phyloP scores from a whole-genome alignment of 257 asterid genomes.

The Nemophila menziesii region DNA sequence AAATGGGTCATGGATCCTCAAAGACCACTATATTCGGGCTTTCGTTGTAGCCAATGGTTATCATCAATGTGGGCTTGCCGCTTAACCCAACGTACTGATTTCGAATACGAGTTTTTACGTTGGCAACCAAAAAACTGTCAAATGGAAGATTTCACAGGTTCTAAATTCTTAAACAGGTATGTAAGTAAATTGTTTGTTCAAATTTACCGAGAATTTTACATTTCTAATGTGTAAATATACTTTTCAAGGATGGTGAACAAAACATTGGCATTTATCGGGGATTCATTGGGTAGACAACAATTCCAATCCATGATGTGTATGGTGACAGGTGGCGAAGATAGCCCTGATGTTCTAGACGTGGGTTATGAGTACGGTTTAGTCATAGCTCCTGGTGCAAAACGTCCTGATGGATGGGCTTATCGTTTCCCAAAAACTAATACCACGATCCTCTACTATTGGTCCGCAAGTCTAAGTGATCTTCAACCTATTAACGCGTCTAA shows the following conservation, averaged over 20 bases:
- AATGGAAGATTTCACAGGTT: constrained; percentile 60
- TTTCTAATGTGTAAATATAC: constrained; percentile 1
- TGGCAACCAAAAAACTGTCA: constrained; percentile 73
- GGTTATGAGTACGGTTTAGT: constrained; percentile 75
- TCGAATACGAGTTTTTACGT: constrained; percentile 70
- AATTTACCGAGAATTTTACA: neutral
- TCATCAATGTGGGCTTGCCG: constrained; percentile 98
- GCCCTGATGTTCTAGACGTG: constrained; percentile 62
- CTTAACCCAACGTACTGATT: constrained; percentile 75
- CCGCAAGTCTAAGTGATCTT: constrained; percentile 79
- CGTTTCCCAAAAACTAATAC: constrained; percentile 66
- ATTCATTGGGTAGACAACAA: constrained; percentile 90
- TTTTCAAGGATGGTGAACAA: constrained; percentile 58
- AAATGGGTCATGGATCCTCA: constrained; percentile 63
- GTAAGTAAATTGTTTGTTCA: constrained; percentile 1
- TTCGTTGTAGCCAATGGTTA: constrained; percentile 81
- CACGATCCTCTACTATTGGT: constrained; percentile 88
- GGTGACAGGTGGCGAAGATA: constrained; percentile 71
- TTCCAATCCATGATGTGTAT: constrained; percentile 96
- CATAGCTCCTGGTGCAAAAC: constrained; percentile 64
- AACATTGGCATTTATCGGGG: constrained; percentile 85
- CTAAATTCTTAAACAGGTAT: constrained; percentile 62
- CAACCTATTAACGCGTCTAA: constrained; percentile 43
- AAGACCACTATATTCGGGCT: constrained; percentile 76
- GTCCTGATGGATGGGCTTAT: constrained; percentile 98